phyloP scores from a whole-genome alignment of 78 protist genomes.

The Dictyostelium purpureum region DNA sequence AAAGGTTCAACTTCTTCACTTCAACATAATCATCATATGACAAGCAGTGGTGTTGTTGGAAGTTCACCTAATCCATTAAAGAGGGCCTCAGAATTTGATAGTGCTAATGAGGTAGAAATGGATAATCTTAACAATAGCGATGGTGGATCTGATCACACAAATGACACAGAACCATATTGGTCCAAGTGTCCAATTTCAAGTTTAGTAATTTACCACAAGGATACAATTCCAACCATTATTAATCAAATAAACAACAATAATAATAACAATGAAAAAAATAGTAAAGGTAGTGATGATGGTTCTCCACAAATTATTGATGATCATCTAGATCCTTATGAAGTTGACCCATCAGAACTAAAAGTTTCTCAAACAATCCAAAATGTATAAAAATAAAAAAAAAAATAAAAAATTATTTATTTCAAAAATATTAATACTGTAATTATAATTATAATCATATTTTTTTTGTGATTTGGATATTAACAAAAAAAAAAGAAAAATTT shows the following conservation, averaged over 20 bases:
- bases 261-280: neutral
- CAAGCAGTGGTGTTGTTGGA: neutral
- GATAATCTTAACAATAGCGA: neutral
- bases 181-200: conserved; percentile 37
- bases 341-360: conserved; percentile 12
- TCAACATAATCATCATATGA: too few relatives aligned
- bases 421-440: too few relatives aligned
- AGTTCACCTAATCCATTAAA: neutral
- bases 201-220: conserved; percentile 41
- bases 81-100: neutral
- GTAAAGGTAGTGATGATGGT: neutral
- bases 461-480: too few relatives aligned
- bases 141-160: neutral
- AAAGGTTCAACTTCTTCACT: too few relatives aligned
- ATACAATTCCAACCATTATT: neutral
- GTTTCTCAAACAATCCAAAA: neutral
- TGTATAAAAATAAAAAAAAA: neutral
- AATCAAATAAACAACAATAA: neutral
- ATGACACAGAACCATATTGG: conserved; percentile 40
- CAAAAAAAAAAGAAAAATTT: too few relatives aligned
- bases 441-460: too few relatives aligned
- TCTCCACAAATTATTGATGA: neutral
- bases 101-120: neutral
- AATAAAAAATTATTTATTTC: too few relatives aligned
- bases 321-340: neutral